Conservation (phyloP, 129 eudicot species). For the Ambrosia trifida region DNA sequence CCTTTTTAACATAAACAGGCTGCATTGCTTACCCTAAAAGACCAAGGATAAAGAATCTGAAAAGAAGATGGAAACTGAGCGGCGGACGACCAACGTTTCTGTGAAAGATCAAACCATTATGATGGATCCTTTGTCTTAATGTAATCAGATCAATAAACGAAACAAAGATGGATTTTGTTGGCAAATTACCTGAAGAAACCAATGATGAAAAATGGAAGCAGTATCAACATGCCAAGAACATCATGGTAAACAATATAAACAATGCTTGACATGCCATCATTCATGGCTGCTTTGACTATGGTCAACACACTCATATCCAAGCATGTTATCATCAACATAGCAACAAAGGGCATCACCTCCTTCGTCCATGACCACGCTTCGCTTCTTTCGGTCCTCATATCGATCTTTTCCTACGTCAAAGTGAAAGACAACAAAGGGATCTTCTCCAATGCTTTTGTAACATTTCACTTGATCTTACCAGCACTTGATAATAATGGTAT, state of each 20-base stretch:
- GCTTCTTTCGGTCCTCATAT: constrained; percentile 10
- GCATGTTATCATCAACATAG: constrained; percentile 38
- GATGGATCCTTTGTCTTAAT: background rate
- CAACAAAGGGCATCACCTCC: constrained; percentile 30
- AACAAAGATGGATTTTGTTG: background rate
- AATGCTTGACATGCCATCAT: constrained; percentile 39
- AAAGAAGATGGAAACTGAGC: constrained; percentile 26
- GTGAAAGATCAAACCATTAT: background rate
- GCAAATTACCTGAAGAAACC: constrained; percentile 35
- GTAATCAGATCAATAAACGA: background rate
- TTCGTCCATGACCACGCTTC: constrained; percentile 9
- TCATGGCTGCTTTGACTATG: constrained; percentile 46
- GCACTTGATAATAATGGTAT: too few relatives aligned
- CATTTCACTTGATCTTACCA: background rate
- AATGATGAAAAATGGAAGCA: constrained; percentile 43
- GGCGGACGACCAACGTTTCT: constrained; percentile 31
- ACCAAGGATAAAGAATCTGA: constrained; percentile 45
- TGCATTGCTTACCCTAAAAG: constrained; percentile 36
- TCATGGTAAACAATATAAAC: constrained; percentile 49
- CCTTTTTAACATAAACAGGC: background rate
- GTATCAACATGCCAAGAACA: constrained; percentile 37
- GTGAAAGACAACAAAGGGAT: background rate
- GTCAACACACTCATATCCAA: constrained; percentile 31
- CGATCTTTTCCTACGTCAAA: constrained; percentile 7
- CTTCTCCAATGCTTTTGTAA: background rate